Evolutionary conservation across 345 rosid genomes (phyloP).

Genomic region (Mangifera indica): DNA sequence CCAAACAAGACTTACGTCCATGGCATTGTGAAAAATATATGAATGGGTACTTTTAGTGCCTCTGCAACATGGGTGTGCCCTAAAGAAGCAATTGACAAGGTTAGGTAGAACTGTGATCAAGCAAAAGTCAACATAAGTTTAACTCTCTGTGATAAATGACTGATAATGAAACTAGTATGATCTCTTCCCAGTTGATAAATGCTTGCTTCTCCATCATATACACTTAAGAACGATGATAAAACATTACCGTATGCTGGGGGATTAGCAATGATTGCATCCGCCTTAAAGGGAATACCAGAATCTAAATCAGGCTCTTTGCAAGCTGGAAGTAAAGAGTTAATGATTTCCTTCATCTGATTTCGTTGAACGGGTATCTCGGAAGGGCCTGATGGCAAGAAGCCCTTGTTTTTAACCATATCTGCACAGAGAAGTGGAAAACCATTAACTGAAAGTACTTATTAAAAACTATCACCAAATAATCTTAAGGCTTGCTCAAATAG

Average conservation of each 20-base stretch:
- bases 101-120: constrained; percentile 20
- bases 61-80: constrained; percentile 99
- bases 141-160: background rate
- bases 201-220: constrained; percentile 7
- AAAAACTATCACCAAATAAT: background rate
- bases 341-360: constrained; percentile 82
- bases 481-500: background rate
- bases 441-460: constrained; percentile 10
- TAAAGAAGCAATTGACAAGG: constrained; percentile 33
- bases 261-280: constrained; percentile 98
- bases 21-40: constrained; percentile 99
- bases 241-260: constrained; percentile 94
- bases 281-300: constrained; percentile 76
- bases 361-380: constrained; percentile 91
- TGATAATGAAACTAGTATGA: background rate
- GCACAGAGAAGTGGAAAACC: constrained; percentile 32
- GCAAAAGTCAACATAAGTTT: background rate
- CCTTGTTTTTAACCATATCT: constrained; percentile 99
- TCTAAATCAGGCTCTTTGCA: constrained; percentile 92
- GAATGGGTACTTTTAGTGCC: constrained; percentile 82
- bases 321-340: constrained; percentile 84
- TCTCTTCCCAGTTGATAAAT: background rate
- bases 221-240: constrained; percentile 10
- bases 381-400: constrained; percentile 96
- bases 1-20: constrained; percentile 96